Evolutionary conservation across 140 eudicot genomes (phyloP), one percentile per base, ranked within the genome.

Genomic region (Erigeron philadelphicus): DNA sequence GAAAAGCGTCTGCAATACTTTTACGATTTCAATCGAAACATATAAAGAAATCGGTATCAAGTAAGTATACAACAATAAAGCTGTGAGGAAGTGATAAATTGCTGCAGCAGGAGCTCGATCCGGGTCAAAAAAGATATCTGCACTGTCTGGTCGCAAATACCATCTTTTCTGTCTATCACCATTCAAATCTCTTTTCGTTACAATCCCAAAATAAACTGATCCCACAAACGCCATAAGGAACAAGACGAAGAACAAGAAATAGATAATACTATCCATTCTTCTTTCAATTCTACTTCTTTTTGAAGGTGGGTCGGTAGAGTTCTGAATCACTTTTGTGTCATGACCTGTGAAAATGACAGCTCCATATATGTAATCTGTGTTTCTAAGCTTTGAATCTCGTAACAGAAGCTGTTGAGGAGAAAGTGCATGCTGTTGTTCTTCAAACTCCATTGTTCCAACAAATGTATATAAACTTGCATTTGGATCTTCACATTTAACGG

Each of bases 41-140:
- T 92, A 92, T 59, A 92, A 70, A 8, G 98, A 92, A 64, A 92
- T 92, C 12, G 98, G 98, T 71, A 92, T 92, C 74, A 92, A 84
- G 81, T 84, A 84, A 64, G 85, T 81, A 71, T 92, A 92, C 52
- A 92, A 68, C 79, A 92, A 75, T 64, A 92, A 17, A 63, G 81
- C 96, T 0, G 93, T 84, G 47, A 92, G 69, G 72, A 92, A 92
- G 69, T 88, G 96, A 45, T 75, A 85, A 4, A 92, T 66, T 6
- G 95, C 92, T 23, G 98, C 96, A 23, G 72, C 52, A 3, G 95
- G 88, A 35, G 98, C 95, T 25, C 78, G 77, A 31, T 86, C 73
- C 6, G 98, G 92, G 73, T 92, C 92, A 57, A 84, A 92, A 72
- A 76, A 92, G 46, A 88, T 71, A 0, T 19, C 41, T 0, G 98